These are phyloP conservation scores for Wolfiporia cocos DNA, from an alignment of 1,284 basidiomycete species.

Conservation along the genomic window DNA sequence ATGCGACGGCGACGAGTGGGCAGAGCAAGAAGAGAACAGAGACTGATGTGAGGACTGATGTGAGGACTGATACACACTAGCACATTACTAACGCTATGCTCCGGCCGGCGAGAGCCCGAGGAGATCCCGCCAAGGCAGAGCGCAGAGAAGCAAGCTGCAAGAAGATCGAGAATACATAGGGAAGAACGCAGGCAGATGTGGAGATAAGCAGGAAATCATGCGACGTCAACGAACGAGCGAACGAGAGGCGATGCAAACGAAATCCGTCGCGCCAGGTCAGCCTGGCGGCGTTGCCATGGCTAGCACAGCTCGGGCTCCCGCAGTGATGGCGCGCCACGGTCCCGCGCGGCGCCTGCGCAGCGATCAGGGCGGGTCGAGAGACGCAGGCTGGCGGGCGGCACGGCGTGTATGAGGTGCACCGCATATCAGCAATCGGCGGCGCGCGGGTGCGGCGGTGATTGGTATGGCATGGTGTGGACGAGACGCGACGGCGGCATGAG, in stretches of 20 bases:
- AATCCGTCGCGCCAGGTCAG: too few species aligned
- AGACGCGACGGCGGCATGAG: neutral
- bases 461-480: neutral
- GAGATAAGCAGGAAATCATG: conserved; percentile 8
- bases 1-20: too few species aligned
- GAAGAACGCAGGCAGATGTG: neutral
- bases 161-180: conserved; percentile 7
- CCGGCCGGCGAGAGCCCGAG: conserved; percentile 6
- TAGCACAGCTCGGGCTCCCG: neutral
- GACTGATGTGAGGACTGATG: too few species aligned
- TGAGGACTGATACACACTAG: conserved; percentile 10
- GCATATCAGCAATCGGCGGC: neutral
- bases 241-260: neutral
- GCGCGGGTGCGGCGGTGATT: neutral
- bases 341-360: neutral
- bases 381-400: neutral
- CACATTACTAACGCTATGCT: conserved; percentile 9
- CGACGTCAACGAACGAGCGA: neutral
- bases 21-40: too few species aligned
- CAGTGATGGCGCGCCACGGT: neutral
- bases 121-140: conserved; percentile 4
- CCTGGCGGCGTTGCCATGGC: neutral
- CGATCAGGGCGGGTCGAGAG: neutral
- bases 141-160: neutral
- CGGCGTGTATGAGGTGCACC: neutral